Evolutionary conservation across 768 basidiomycete species (phyloP).

Genomic region (Pleurotus cornucopiae): DNA sequence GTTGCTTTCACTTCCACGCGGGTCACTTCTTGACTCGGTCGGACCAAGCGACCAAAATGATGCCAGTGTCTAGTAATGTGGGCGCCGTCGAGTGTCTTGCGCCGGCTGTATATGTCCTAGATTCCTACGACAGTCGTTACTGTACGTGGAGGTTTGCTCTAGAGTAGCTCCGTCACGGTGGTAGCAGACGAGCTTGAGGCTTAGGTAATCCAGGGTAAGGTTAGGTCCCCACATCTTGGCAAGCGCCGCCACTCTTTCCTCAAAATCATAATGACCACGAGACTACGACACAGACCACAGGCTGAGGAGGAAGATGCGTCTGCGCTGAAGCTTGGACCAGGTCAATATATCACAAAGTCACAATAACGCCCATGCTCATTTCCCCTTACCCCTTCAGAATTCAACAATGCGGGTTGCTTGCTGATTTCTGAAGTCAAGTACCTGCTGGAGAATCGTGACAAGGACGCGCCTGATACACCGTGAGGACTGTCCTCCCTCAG

Average conservation of each 20-base stretch:
- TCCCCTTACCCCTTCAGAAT: conserved; percentile 44
- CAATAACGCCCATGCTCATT: background rate
- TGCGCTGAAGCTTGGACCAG: conserved; percentile 75
- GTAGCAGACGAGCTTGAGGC: no score
- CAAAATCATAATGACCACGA: conserved; percentile 42
- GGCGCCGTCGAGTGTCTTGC: no score
- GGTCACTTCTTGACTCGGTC: background rate
- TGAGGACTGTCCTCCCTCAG: conserved; percentile 19
- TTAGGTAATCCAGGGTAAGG: no score
- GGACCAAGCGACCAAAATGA: no score
- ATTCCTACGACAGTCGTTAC: no score
- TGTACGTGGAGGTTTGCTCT: no score
- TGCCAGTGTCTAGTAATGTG: no score
- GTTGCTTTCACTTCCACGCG: no score
- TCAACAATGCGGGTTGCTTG: conserved; percentile 88
- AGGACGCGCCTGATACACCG: conserved; percentile 86
- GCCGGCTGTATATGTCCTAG: no score
- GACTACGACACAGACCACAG: conserved; percentile 65
- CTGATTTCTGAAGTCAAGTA: conserved; percentile 93
- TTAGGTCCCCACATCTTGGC: no score
- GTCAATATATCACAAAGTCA: conserved; percentile 23
- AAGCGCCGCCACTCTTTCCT: background rate
- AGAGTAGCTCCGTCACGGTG: no score
- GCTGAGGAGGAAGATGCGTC: conserved; percentile 85
- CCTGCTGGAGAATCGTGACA: conserved; percentile 80